Evolutionary conservation across 805 yeast genomes (phyloP).

Genomic region (Barnettozyma siamensis): DNA sequence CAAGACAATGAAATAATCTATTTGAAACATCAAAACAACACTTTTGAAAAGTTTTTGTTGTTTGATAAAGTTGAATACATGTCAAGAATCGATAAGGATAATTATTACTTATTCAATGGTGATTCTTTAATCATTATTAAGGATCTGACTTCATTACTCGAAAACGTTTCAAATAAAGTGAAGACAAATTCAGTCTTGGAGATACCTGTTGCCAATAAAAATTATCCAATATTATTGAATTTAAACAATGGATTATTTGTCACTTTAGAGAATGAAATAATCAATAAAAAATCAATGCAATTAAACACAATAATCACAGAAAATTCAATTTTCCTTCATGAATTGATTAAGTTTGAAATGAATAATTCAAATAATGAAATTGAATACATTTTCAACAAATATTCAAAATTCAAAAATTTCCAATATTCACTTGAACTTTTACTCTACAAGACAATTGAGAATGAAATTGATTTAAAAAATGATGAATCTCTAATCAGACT

Average conservation of each 20-base stretch:
- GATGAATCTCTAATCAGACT: slow-evolving; percentile 13
- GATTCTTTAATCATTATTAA: slow-evolving; percentile 26
- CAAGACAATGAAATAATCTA: slow-evolving; percentile 23
- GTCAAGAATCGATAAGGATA: slow-evolving; percentile 20
- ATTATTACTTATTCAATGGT: slow-evolving; percentile 35
- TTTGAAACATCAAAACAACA: slow-evolving; percentile 9
- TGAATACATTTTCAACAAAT: slow-evolving; percentile 18
- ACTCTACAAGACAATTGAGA: slow-evolving; percentile 30
- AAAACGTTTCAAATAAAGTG: slow-evolving; percentile 1
- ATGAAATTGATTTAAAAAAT: slow-evolving; percentile 15
- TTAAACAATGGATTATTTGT: slow-evolving; percentile 31
- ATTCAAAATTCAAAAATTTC: slow-evolving; percentile 30
- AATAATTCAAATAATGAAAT: slow-evolving; percentile 6
- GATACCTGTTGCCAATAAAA: slow-evolving; percentile 20
- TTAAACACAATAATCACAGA: slow-evolving; percentile 30
- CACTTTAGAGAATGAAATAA: slow-evolving; percentile 35
- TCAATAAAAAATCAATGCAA: slow-evolving; percentile 26
- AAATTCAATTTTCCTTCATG: slow-evolving; percentile 39
- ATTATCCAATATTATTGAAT: slow-evolving; percentile 24
- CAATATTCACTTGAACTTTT: slow-evolving; percentile 42
- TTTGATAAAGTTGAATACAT: slow-evolving; percentile 24
- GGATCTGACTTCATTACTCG: slow-evolving; percentile 10
- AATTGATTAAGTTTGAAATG: slow-evolving; percentile 40
- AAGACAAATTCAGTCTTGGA: slow-evolving; percentile 21
- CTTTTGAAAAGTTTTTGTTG: slow-evolving; percentile 14